Percentiles rank a stretch among this genome's conserved stretches.
These are phyloP conservation scores for Platismatia glauca DNA, from an alignment of 495 filamentous ascomycete species.

Conservation along the genomic window DNA sequence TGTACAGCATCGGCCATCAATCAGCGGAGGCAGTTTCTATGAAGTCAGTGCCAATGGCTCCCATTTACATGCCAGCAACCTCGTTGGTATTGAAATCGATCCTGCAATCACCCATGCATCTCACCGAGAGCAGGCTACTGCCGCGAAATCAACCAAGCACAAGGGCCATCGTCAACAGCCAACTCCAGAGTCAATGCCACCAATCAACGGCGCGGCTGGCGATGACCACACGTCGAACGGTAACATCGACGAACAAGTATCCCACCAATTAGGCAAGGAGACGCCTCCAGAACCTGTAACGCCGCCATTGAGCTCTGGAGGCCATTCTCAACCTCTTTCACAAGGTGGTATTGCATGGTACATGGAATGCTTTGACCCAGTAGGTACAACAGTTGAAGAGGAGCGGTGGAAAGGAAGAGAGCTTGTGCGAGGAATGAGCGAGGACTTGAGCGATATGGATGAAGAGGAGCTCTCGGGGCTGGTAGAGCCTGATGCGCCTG, in stretches of 20 bases:
- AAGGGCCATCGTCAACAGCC: constrained; percentile 14
- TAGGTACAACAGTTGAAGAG: constrained; percentile 66
- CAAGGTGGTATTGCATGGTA: constrained; percentile 84
- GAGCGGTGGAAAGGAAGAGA: constrained; percentile 72
- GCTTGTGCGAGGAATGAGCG: constrained; percentile 67
- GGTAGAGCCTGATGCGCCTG: constrained; percentile 37
- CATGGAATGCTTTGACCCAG: constrained; percentile 67
- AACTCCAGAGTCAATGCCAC: constrained; percentile 12
- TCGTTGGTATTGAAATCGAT: background rate
- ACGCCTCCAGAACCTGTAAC: constrained; percentile 30
- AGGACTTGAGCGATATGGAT: constrained; percentile 80
- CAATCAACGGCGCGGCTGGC: background rate
- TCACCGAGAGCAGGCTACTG: constrained; percentile 1
- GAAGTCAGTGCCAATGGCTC: background rate
- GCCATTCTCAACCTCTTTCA: constrained; percentile 45
- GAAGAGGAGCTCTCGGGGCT: constrained; percentile 71
- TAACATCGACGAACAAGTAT: background rate
- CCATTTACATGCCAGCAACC: background rate
- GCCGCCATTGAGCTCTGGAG: constrained; percentile 40
- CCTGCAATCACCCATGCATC: constrained; percentile 2
- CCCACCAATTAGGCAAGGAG: constrained; percentile 12
- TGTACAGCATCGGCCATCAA: background rate
- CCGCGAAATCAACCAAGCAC: background rate
- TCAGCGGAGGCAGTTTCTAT: constrained; percentile 1
- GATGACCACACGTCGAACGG: constrained; percentile 14